Conservation (phyloP, 2,329 filamentous ascomycete species). For the Bipolaris zeicola region DNA sequence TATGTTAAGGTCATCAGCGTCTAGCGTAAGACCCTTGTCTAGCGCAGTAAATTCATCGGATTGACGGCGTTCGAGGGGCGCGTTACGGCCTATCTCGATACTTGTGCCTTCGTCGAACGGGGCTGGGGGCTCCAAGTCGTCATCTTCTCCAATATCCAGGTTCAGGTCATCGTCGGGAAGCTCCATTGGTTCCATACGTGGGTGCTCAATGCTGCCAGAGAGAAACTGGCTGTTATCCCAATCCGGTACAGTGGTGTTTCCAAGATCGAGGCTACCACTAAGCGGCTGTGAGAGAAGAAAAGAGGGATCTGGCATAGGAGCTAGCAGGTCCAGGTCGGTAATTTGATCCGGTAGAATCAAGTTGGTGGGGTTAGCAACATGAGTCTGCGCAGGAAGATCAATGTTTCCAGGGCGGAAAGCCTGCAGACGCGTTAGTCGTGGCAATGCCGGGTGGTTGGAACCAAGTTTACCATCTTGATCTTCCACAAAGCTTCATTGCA, state of each 20-base stretch:
- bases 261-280: constrained; percentile 53
- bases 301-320: constrained; percentile 76
- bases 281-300: constrained; percentile 75
- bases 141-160: constrained; percentile 67
- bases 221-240: constrained; percentile 78
- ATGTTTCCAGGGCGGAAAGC: constrained; percentile 97
- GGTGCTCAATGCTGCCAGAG: constrained; percentile 65
- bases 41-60: constrained; percentile 53
- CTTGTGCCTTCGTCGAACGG: constrained; percentile 56
- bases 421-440: constrained; percentile 46
- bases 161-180: constrained; percentile 56
- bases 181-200: constrained; percentile 55
- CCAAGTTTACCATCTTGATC: constrained; percentile 83
- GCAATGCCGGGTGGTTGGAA: not conserved
- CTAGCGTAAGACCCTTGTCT: constrained; percentile 57
- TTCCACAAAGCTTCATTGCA: constrained; percentile 97
- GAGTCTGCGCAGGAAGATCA: constrained; percentile 79
- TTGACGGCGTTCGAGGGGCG: constrained; percentile 61
- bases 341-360: constrained; percentile 90
- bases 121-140: constrained; percentile 22
- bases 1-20: constrained; percentile 59
- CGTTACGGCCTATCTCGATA: constrained; percentile 90
- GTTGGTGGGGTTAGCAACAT: constrained; percentile 80
- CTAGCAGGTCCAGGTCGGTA: constrained; percentile 89
- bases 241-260: constrained; percentile 56